Percentiles rank a stretch among this genome's conserved stretches.
Evolutionary conservation across 352 stramenopile species (phyloP).

Genomic region (Phytophthora agathidicida): DNA sequence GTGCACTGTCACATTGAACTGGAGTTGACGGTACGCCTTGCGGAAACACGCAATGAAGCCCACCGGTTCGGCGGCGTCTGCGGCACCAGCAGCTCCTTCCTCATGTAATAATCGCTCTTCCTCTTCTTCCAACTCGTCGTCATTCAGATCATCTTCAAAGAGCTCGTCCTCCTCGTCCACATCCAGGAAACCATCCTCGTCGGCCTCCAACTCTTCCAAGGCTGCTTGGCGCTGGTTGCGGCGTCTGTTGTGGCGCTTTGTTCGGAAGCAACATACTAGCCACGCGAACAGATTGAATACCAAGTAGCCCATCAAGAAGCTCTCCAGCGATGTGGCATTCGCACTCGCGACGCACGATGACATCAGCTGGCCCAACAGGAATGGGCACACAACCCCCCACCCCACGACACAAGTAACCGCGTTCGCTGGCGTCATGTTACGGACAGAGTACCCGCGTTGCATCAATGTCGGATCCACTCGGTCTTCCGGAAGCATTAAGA

Average conservation of each 20-base stretch:
- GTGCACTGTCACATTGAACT: slow-evolving; percentile 77
- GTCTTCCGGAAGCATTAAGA: slow-evolving; percentile 65
- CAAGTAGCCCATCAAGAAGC: slow-evolving; percentile 82
- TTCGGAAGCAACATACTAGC: slow-evolving; percentile 77
- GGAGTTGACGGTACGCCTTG: slow-evolving; percentile 69
- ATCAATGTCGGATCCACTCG: slow-evolving; percentile 64
- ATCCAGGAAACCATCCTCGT: slow-evolving; percentile 43
- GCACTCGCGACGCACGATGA: slow-evolving; percentile 52
- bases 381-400: slow-evolving; percentile 73
- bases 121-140: slow-evolving; percentile 43
- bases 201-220: slow-evolving; percentile 39
- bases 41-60: slow-evolving; percentile 63
- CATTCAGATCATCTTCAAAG: slow-evolving; percentile 44
- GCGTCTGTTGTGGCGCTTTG: slow-evolving; percentile 51
- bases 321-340: slow-evolving; percentile 58
- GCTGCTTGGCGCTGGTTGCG: slow-evolving; percentile 42
- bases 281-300: slow-evolving; percentile 74
- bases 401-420: slow-evolving; percentile 60
- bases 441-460: slow-evolving; percentile 72
- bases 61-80: slow-evolving; percentile 22
- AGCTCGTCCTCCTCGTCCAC: slow-evolving; percentile 44
- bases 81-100: slow-evolving; percentile 11
- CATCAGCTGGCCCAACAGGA: slow-evolving; percentile 73
- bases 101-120: slow-evolving; percentile 30
- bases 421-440: slow-evolving; percentile 62